phyloP scores from a whole-genome alignment of 2,329 filamentous ascomycete genomes.

The Ceratocystis ficicola region DNA sequence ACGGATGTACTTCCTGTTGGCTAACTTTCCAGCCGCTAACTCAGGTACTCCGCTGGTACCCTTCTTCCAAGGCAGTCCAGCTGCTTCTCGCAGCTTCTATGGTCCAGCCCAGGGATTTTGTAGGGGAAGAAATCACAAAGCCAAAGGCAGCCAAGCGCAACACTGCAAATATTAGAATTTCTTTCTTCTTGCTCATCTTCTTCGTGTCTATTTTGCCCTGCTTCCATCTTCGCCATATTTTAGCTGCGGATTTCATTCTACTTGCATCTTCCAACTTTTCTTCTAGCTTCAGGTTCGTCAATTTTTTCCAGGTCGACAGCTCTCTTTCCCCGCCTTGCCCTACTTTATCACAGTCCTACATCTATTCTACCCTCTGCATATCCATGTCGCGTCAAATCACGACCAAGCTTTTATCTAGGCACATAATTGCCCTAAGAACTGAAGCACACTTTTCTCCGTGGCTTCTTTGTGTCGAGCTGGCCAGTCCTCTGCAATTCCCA shows the following conservation, averaged over 20 bases:
- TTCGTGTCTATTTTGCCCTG: not conserved
- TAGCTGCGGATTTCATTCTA: not conserved
- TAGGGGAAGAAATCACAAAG: not conserved
- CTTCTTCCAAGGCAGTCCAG: not conserved
- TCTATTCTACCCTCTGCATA: not conserved
- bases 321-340: not conserved
- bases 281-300: conserved; percentile 1
- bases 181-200: not conserved
- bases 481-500: not conserved
- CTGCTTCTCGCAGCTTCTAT: conserved; percentile 21
- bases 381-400: no score
- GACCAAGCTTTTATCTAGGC: no score
- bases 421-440: no score
- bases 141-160: not conserved
- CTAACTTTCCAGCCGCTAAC: not conserved
- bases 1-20: not conserved
- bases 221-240: not conserved
- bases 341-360: not conserved
- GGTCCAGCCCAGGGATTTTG: conserved; percentile 7
- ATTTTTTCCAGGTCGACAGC: not conserved
- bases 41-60: not conserved
- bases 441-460: no score
- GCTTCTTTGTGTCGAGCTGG: not conserved
- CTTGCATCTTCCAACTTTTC: not conserved
- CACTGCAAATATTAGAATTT: not conserved